Evolutionary conservation across 768 basidiomycete genomes (phyloP), one percentile per base, ranked within the genome.

Genomic region (Suillus tomentosus): DNA sequence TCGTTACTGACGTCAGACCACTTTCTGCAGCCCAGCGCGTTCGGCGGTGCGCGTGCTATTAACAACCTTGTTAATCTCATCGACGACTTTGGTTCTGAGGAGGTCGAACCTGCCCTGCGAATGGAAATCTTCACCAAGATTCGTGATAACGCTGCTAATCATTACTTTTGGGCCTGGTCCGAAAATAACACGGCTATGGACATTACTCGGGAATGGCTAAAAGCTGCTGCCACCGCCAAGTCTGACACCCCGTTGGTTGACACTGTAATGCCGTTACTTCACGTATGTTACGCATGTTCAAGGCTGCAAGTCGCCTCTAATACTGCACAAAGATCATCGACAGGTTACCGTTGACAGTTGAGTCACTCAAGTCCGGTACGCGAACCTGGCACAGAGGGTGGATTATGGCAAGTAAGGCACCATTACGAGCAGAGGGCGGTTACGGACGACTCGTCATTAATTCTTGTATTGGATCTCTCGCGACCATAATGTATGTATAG

Each of bases 151-250:
- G 93, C 93, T 34, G 90, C 87, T 50, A 92, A 92, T 72, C 90
- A 92, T 70, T 95, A 94, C 72, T 94, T 91, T 73, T 86, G 91
- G 50, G 92, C 91, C 5, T 94, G 92, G 92, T 84, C 86, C 17
- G 92, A 92, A 73, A 92, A 91, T 72, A n/a, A 72, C 51, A 74
- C 76, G 45, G 93, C 91, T 19, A 87, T 94, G 79, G 90, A 91
- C 65, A 82, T 94, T 42, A 85, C 90, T 50, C 84, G 90, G 57
- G 90, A 91, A 68, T 95, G 93, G 93, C 77, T 95, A 64, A 91
- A 88, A 77, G 81, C 88, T 1, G 90, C 85, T 27, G 84, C 86
- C 63, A 80, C 82, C 36, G 84, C 81, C 55, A 86, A 85, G 65
- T 79, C 73, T 62, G 87, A 88, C 63, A 79, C 72, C 62, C 77